Evolutionary conservation across 768 basidiomycete genomes (phyloP), one percentile per base, ranked within the genome.

Genomic region (Tulasnella sp.): DNA sequence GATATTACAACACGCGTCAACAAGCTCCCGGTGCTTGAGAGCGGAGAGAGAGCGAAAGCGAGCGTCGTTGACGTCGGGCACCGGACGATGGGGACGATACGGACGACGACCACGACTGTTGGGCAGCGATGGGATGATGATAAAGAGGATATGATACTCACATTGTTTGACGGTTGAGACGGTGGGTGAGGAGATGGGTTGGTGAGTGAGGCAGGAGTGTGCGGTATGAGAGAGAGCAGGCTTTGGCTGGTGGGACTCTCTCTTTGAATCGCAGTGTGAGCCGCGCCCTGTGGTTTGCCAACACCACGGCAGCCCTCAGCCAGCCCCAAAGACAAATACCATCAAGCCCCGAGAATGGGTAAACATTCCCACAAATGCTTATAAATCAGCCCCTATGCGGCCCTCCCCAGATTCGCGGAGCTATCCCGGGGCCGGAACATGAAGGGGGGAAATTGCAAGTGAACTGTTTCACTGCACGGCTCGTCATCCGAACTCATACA

Each of bases 1-100:
- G 35, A 69, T 35, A 69, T 69, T 69, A 34, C 69, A 69, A 69
- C 63, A 65, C 63, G 63, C 63, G 63, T 65, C 63, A 65, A 65
- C 63, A 65, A 65, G 32, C 63, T 35, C 63, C 29, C 22, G 17
- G 34, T 40, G 63, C 22, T n/a, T 29, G 52, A 26, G 52, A 59
- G 52, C n/a, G 29, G 52, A 59, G 52, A 59, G 52, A 59, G 52
- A 59, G 52, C 52, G 52, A 59, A 59, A 40, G 52, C 8, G 52
- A 65, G 63, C 63, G 63, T 65, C 39, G 63, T 36, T n/a, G 63
- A 37, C 34, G 63, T 35, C 63, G 63, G 63, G n/a, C 35, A 65
- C 63, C 34, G 63, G 35, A 65, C 63, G 63, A 65, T 65, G 63
- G 63, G 63, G 39, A 65, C 63, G 63, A 65, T 65, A 37, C 17